phyloP scores from a whole-genome alignment of 306 rosid species.

The Dalbergia cochinchinensis region DNA sequence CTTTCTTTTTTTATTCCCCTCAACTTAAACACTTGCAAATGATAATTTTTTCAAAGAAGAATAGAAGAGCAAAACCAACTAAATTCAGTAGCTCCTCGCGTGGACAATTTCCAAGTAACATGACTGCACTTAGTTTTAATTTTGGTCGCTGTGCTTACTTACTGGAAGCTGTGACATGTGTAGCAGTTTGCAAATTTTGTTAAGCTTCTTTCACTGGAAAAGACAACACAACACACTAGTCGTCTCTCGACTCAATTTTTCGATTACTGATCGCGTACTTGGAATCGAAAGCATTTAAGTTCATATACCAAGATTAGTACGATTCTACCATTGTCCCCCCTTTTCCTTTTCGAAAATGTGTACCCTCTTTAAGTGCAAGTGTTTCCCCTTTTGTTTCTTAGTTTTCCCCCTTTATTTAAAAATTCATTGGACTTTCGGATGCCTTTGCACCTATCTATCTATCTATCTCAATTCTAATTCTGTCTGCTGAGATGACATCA shows the following conservation, averaged over 20 bases:
- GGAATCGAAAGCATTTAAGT: conserved; percentile 28
- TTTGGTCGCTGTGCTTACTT: not conserved
- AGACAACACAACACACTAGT: conserved; percentile 47
- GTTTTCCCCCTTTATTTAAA: not conserved
- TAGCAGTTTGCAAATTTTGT: conserved; percentile 16
- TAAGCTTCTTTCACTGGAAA: conserved; percentile 45
- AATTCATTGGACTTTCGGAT: conserved; percentile 45
- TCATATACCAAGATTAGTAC: conserved; percentile 46
- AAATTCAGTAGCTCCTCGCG: not conserved
- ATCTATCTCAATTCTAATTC: conserved; percentile 23
- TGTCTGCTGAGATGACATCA: conserved; percentile 45
- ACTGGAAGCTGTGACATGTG: conserved; percentile 31
- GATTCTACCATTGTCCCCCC: conserved; percentile 47
- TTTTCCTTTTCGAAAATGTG: conserved; percentile 55
- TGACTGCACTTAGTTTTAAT: conserved; percentile 38
- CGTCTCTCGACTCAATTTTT: conserved; percentile 42
- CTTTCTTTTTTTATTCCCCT: not conserved
- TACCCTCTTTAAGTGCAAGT: conserved; percentile 63
- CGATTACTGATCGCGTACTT: conserved; percentile 40
- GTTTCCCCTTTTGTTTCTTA: conserved; percentile 23
- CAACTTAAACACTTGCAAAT: not conserved
- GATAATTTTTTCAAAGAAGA: not conserved
- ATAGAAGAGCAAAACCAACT: not conserved
- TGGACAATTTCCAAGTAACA: not conserved
- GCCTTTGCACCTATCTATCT: conserved; percentile 16